Evolutionary conservation across 2,329 filamentous ascomycete species (phyloP).

Genomic region (Aspergillus costaricaensis): DNA sequence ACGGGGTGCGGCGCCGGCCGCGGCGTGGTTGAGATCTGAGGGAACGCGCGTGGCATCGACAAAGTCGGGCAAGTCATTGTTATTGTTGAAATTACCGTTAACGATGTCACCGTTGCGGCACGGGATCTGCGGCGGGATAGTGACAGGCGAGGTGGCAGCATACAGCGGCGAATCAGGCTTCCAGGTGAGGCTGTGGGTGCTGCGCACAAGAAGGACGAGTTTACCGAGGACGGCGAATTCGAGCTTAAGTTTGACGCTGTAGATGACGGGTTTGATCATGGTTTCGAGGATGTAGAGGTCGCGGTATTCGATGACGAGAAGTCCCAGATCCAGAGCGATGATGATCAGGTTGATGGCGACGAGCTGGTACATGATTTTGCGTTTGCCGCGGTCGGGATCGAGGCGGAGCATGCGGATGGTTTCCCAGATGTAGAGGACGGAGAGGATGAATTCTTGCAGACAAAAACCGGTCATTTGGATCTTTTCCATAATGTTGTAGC

Average conservation of each 20-base stretch:
- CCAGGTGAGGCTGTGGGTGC: constrained; percentile 32
- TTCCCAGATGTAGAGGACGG: constrained; percentile 56
- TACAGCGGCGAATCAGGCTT: constrained; percentile 36
- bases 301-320: constrained; percentile 48
- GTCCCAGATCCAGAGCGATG: constrained; percentile 48
- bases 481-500: constrained; percentile 54
- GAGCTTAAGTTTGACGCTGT: constrained; percentile 54
- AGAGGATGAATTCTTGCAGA: constrained; percentile 58
- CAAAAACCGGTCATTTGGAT: constrained; percentile 60
- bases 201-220: constrained; percentile 45
- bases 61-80: constrained; percentile 43
- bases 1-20: constrained; percentile 19
- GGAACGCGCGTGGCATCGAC: constrained; percentile 48
- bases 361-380: constrained; percentile 52
- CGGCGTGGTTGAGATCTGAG: constrained; percentile 44
- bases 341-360: constrained; percentile 53
- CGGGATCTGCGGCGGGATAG: background rate
- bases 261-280: constrained; percentile 50
- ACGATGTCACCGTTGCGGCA: too few relatives aligned
- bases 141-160: background rate
- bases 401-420: constrained; percentile 54
- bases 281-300: constrained; percentile 51
- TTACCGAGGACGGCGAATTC: constrained; percentile 53
- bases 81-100: too few relatives aligned
- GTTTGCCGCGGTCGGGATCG: constrained; percentile 45